Evolutionary conservation across 1,284 basidiomycete species (phyloP), one percentile per base, ranked within the genome.

Genomic region (Apiotrichum gamsii): DNA sequence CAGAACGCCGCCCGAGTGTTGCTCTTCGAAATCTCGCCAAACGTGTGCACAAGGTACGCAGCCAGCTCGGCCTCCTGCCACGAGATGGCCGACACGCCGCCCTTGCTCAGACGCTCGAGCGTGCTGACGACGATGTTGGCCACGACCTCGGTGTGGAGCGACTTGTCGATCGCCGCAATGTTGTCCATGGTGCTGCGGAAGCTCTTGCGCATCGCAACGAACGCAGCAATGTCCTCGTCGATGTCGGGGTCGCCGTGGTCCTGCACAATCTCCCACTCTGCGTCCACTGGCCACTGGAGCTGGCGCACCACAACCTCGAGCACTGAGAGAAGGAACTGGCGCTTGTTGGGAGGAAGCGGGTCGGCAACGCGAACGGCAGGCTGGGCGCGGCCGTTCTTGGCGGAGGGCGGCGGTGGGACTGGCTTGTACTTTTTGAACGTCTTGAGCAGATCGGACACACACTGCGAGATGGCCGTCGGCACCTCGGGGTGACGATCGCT

Each of bases 41-140:
- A 98, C 29, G 93, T 87, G 67, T 83, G 96, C 1, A 96, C 83
- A 23, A 97, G 79, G 67, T 90, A 90, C 15, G 96, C 75, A 0
- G 89, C 90, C 18, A 98, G 78, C 69, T 99, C 95, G 1, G 87
- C 87, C 61, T 95, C 86, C 64, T 93, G 84, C 96, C 96, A 99
- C 41, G 85, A 80, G 18, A 95, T 62, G 57, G 61, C 62, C 1
- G 58, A 52, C 0, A 60, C 52, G 5, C 72, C 72, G n/a, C 58
- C 57, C 6, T 57, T 36, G 37, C 62, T 56, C 19, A 67, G 56
- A 1, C 61, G 48, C 43, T 70, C 64, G 4, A 72, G 60, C 0
- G 66, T 72, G 24, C 55, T 57, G 19, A 64, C 58, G 20, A 72
- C 68, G 33, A 71, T 68, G 40, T 62, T 63, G 8, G 70, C 68